phyloP scores from a whole-genome alignment of 108 stramenopile genomes.

The Mayamaea pseudoterrestris region DNA sequence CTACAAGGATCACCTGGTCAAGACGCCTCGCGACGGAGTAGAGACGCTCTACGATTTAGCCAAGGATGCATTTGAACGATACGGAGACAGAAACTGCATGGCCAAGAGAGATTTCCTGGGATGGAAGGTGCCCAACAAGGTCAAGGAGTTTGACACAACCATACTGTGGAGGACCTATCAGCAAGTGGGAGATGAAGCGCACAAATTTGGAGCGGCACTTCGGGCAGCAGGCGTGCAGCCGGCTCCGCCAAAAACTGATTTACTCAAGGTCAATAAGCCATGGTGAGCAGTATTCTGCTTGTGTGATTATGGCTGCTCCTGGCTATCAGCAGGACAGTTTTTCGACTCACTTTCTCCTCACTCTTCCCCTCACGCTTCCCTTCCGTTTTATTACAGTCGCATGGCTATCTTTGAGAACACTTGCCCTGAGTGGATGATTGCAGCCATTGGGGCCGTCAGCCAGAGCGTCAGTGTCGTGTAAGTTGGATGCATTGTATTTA shows the following conservation, averaged over 20 bases:
- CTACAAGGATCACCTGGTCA: conserved; percentile 29
- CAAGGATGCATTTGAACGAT: conserved; percentile 28
- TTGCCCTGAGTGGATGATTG: conserved; percentile 84
- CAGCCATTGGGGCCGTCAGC: conserved; percentile 63
- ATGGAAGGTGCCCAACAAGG: conserved; percentile 40
- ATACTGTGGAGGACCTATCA: conserved; percentile 47
- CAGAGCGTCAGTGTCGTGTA: conserved; percentile 65
- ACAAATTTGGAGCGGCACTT: conserved; percentile 76
- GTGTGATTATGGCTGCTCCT: no score
- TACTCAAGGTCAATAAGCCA: conserved; percentile 67
- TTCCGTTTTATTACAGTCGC: no score
- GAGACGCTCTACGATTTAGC: conserved; percentile 58
- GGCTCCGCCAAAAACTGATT: conserved; percentile 34
- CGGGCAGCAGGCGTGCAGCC: conserved; percentile 50
- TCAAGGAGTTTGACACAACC: conserved; percentile 62
- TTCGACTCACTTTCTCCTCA: no score
- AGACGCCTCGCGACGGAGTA: conserved; percentile 38
- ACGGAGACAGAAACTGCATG: conserved; percentile 40
- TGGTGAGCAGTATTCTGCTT: no score
- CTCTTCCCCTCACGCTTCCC: no score
- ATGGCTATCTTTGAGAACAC: conserved; percentile 89
- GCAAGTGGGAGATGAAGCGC: conserved; percentile 51
- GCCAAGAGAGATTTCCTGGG: conserved; percentile 66
- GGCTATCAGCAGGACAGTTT: no score
- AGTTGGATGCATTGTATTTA: no score